Percentiles rank a stretch among this genome's conserved stretches.
These are phyloP conservation scores for Ascochyta koolunga DNA, from an alignment of 2,329 filamentous ascomycete genomes.

Conservation along the genomic window DNA sequence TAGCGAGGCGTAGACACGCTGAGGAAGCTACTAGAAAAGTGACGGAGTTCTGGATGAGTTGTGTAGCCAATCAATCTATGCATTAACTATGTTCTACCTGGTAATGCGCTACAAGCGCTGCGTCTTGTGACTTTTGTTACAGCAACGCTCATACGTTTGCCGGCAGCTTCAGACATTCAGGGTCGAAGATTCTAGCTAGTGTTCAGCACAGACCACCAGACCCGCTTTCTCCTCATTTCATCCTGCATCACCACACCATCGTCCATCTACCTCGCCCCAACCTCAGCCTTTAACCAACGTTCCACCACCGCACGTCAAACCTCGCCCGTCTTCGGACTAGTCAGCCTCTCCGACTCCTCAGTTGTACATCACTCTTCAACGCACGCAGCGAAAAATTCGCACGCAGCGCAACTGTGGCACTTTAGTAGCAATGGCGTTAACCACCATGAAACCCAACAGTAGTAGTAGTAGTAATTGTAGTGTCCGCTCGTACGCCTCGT, in stretches of 20 bases:
- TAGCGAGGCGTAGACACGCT: constrained; percentile 44
- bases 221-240: constrained; percentile 23
- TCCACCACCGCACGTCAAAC: constrained; percentile 2
- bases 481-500: constrained; percentile 60
- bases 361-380: neutral
- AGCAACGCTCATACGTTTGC: no score
- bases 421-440: constrained; percentile 68
- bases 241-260: constrained; percentile 19
- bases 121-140: neutral
- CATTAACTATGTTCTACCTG: neutral
- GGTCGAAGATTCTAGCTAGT: constrained; percentile 10
- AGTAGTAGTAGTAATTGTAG: constrained; percentile 69
- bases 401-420: constrained; percentile 54
- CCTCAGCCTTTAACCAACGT: constrained; percentile 2
- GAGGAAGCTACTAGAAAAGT: constrained; percentile 49
- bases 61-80: constrained; percentile 3
- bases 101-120: neutral
- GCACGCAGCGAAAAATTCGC: constrained; percentile 15
- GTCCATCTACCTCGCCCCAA: constrained; percentile 10
- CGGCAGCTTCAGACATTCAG: no score
- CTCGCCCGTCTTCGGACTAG: constrained; percentile 11
- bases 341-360: constrained; percentile 7
- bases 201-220: neutral
- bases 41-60: constrained; percentile 30
- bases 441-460: constrained; percentile 72